phyloP scores from a whole-genome alignment of 805 yeast species.

The Groenewaldozyma salmanticensis region DNA sequence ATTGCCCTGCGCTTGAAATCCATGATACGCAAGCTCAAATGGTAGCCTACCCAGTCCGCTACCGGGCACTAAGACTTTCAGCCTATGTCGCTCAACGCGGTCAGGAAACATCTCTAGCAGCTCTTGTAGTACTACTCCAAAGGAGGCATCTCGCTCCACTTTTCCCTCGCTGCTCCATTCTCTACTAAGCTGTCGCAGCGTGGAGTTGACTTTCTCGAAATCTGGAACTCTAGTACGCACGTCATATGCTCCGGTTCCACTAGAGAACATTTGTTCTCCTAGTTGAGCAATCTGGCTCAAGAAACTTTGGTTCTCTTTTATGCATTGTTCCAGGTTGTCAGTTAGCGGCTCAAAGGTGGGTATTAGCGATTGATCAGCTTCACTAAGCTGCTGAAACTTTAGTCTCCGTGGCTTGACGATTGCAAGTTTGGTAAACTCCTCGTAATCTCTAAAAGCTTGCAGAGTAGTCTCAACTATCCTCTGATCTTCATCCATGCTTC shows the following conservation, averaged over 20 bases:
- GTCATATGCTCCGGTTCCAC: constrained; percentile 1
- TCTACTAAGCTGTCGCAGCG: constrained; percentile 58
- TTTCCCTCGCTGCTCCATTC: constrained; percentile 63
- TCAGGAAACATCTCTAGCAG: constrained; percentile 29
- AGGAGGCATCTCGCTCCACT: constrained; percentile 46
- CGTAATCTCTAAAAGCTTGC: constrained; percentile 10
- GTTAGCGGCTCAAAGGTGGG: constrained; percentile 1
- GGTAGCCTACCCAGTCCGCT: constrained; percentile 82
- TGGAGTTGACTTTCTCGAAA: constrained; percentile 41
- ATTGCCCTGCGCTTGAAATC: constrained; percentile 55
- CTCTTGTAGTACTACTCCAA: constrained; percentile 40
- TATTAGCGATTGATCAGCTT: constrained; percentile 2
- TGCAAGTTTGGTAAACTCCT: constrained; percentile 4
- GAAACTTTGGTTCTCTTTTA: constrained; percentile 17
- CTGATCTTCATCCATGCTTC: neutral
- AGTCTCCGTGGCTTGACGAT: constrained; percentile 9
- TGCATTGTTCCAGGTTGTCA: constrained; percentile 10
- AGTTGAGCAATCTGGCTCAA: constrained; percentile 15
- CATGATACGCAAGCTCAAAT: constrained; percentile 44
- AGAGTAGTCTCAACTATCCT: neutral
- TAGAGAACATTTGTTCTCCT: constrained; percentile 14
- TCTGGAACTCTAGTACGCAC: constrained; percentile 1
- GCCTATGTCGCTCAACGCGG: constrained; percentile 16
- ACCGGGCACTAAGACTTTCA: constrained; percentile 66
- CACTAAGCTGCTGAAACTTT: constrained; percentile 6